phyloP scores from a whole-genome alignment of 192 early-diverging fungal genomes.

The Tieghemiomyces parasiticus region DNA sequence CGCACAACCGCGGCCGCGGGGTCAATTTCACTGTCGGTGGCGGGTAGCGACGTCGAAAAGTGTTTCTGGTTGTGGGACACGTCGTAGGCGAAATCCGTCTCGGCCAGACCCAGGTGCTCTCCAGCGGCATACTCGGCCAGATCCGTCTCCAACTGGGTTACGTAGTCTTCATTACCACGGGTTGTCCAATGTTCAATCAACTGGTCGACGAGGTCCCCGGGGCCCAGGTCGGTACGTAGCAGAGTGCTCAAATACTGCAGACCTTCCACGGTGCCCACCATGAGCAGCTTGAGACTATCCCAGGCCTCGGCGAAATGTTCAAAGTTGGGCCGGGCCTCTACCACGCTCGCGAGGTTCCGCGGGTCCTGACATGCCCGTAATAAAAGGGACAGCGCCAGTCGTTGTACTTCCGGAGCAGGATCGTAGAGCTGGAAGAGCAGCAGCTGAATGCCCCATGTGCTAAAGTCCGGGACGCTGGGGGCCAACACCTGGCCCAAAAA shows the following conservation, averaged over 20 bases:
- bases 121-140: background rate
- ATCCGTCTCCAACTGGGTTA: background rate
- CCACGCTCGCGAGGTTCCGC: background rate
- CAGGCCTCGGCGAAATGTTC: background rate
- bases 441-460: background rate
- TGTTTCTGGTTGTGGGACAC: background rate
- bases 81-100: background rate
- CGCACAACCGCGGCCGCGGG: background rate
- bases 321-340: conserved; percentile 2
- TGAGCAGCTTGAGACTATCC: background rate
- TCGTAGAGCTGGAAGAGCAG: conserved; percentile 2
- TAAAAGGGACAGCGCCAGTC: background rate
- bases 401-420: background rate
- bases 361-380: background rate
- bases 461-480: background rate
- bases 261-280: background rate
- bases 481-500: conserved; percentile 3
- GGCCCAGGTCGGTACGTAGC: background rate
- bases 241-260: background rate
- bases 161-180: background rate
- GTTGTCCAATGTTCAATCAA: background rate
- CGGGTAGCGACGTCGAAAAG: background rate
- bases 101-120: background rate
- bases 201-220: background rate
- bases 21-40: background rate